These are phyloP conservation scores for Auxenochlorella pyrenoidosa DNA, from an alignment of 139 green algal genomes.

Conservation along the genomic window DNA sequence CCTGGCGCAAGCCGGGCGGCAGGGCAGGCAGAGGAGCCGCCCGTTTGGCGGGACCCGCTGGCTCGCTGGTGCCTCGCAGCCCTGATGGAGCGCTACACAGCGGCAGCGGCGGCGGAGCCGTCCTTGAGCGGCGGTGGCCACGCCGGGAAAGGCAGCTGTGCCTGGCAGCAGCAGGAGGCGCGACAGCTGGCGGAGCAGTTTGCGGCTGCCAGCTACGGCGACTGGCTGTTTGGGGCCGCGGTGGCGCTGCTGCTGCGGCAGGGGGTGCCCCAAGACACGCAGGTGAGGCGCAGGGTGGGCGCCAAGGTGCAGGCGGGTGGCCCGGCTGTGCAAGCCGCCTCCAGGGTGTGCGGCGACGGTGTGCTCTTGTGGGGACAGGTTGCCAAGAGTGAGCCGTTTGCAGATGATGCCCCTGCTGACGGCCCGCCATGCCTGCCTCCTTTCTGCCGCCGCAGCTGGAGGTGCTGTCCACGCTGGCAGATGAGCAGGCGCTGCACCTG, in stretches of 20 bases:
- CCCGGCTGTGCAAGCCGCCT: too few relatives aligned
- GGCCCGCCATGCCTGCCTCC: neutral
- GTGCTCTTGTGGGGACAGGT: too few relatives aligned
- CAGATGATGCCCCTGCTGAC: neutral
- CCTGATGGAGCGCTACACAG: constrained; percentile 47
- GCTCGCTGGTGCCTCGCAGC: constrained; percentile 60
- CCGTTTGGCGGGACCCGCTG: constrained; percentile 50
- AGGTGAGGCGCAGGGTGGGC: constrained; percentile 14
- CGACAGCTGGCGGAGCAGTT: constrained; percentile 58
- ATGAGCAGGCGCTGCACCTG: constrained; percentile 60
- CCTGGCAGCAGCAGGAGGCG: constrained; percentile 41
- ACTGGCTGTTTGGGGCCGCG: constrained; percentile 58
- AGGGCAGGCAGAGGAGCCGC: constrained; percentile 27
- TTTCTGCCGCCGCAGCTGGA: constrained; percentile 51
- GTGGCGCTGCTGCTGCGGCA: constrained; percentile 56
- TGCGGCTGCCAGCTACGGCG: constrained; percentile 57
- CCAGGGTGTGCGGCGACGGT: too few relatives aligned
- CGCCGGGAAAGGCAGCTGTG: neutral
- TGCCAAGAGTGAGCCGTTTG: too few relatives aligned
- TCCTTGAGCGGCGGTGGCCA: neutral
- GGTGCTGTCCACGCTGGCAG: constrained; percentile 30
- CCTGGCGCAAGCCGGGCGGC: neutral
- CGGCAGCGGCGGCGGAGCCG: neutral
- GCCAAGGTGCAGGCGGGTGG: too few relatives aligned
- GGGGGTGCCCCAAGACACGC: neutral